phyloP scores from a whole-genome alignment of 106 monocot species.

The Gastrodia elata region DNA sequence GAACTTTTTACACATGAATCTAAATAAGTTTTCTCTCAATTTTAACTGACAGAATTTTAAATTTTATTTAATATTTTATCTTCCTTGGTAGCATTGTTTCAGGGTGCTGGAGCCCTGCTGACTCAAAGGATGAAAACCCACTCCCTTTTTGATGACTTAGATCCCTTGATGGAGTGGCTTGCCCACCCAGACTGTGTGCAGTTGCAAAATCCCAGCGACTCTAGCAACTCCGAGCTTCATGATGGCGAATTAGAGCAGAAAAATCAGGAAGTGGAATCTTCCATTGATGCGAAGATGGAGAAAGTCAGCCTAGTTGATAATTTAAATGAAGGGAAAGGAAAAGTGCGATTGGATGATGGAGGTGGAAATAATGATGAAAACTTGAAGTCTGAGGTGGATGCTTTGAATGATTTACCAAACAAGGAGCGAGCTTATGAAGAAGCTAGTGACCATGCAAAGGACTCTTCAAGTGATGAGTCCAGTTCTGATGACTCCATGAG shows the following conservation, averaged over 20 bases:
- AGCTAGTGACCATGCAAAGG: background rate
- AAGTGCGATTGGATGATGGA: slow-evolving; percentile 1
- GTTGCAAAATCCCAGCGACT: slow-evolving; percentile 4
- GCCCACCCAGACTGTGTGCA: background rate
- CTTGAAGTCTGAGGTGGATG: background rate
- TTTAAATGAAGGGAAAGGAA: background rate
- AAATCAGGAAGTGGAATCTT: background rate
- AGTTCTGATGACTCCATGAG: slow-evolving; percentile 4
- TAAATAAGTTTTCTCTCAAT: background rate
- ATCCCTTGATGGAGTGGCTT: slow-evolving; percentile 1
- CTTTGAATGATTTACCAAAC: background rate
- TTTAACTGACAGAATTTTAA: background rate
- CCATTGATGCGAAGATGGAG: slow-evolving; percentile 8
- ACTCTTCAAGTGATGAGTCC: background rate
- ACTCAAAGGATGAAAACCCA: background rate
- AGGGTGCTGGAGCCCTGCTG: background rate
- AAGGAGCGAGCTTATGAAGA: background rate
- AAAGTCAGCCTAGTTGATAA: background rate
- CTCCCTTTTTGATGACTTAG: background rate
- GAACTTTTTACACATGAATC: too few species aligned
- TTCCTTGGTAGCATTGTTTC: background rate
- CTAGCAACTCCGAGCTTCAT: background rate
- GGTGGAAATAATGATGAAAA: background rate
- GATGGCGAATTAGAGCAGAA: background rate
- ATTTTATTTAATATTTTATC: slow-evolving; percentile 2